Conservation (phyloP, 495 filamentous ascomycete species). For the Penicillium argentinense region DNA sequence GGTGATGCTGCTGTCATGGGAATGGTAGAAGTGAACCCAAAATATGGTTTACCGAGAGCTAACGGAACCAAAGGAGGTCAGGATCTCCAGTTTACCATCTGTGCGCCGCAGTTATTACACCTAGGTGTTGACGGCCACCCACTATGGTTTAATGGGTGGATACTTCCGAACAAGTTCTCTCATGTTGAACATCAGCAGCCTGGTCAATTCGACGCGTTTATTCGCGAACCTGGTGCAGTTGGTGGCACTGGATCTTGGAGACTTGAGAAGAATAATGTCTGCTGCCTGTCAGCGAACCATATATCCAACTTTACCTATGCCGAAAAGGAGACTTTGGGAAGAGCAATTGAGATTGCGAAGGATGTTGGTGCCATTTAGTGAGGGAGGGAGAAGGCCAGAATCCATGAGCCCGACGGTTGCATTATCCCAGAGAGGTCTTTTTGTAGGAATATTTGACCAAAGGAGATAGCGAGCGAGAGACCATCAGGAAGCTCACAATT, state of each 20-base stretch:
- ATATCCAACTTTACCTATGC: neutral
- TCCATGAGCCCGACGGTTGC: too few relatives aligned
- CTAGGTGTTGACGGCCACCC: slow-evolving; percentile 19
- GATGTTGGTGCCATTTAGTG: too few relatives aligned
- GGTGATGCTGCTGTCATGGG: slow-evolving; percentile 23
- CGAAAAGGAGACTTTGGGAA: neutral
- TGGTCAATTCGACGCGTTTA: slow-evolving; percentile 11
- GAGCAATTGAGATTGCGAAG: too few relatives aligned
- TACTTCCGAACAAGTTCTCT: slow-evolving; percentile 24
- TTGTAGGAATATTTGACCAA: too few relatives aligned
- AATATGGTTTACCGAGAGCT: too few relatives aligned
- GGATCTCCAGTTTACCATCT: slow-evolving; percentile 19
- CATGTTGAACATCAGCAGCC: slow-evolving; percentile 3
- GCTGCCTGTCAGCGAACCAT: neutral
- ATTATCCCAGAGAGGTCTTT: too few relatives aligned
- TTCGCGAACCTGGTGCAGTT: slow-evolving; percentile 4
- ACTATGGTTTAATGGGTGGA: slow-evolving; percentile 36
- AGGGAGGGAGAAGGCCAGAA: too few relatives aligned
- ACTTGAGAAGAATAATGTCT: neutral
- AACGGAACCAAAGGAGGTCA: too few relatives aligned
- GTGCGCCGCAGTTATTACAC: slow-evolving; percentile 28
- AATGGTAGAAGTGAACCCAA: neutral
- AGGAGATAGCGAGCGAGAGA: too few relatives aligned
- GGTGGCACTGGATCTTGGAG: neutral
- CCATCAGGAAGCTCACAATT: too few relatives aligned